Evolutionary conservation across 306 rosid genomes (phyloP).

Genomic region (Aeschynomene evenia): DNA sequence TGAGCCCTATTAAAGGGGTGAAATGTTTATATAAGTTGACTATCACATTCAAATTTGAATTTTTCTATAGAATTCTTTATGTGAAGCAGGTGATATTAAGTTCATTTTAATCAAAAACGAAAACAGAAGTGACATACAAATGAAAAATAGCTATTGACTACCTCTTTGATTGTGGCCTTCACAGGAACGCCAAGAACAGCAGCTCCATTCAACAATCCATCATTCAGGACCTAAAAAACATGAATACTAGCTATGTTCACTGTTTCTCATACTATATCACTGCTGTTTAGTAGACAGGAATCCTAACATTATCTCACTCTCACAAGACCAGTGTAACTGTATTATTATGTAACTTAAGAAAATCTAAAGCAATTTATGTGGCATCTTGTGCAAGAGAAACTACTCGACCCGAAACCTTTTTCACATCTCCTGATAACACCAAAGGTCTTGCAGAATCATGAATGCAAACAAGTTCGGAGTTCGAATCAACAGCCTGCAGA

Average conservation of each 20-base stretch:
- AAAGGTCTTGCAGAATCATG: constrained; percentile 99
- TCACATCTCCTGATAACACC: constrained; percentile 54
- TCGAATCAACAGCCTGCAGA: constrained; percentile 71
- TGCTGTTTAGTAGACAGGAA: neutral
- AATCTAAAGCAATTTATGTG: constrained; percentile 18
- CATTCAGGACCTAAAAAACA: constrained; percentile 77
- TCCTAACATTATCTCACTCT: constrained; percentile 20
- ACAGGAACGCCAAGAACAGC: constrained; percentile 95
- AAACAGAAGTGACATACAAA: neutral
- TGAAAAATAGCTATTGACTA: constrained; percentile 32
- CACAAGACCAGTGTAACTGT: constrained; percentile 6
- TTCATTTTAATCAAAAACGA: neutral
- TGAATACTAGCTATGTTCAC: too few relatives aligned
- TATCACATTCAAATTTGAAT: neutral
- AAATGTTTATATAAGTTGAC: neutral
- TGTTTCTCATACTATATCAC: neutral
- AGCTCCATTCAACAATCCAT: constrained; percentile 81
- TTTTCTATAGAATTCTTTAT: neutral
- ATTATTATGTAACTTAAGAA: neutral
- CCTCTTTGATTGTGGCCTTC: constrained; percentile 99
- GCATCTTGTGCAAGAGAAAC: constrained; percentile 15
- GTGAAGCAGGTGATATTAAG: neutral
- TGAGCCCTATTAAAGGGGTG: neutral
- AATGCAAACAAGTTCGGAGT: constrained; percentile 84
- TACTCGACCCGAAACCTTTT: constrained; percentile 52